These are phyloP conservation scores for Chytriomyces sp. DNA, from an alignment of 192 early-diverging fungal genomes.

Conservation along the genomic window DNA sequence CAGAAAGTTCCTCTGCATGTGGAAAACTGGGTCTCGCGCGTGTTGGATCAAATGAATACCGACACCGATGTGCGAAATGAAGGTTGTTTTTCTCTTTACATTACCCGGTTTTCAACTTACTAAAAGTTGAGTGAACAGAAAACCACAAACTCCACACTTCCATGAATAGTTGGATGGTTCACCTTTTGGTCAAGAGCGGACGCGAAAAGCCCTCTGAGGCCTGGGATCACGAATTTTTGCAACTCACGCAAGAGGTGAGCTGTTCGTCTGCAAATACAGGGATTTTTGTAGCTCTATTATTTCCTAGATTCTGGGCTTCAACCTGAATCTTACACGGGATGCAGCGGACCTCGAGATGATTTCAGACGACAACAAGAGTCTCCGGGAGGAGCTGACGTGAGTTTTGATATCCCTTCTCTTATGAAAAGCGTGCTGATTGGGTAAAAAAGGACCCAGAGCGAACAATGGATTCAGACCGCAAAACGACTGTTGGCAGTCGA, in stretches of 20 bases:
- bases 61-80: conserved; percentile 58
- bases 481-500: conserved; percentile 44
- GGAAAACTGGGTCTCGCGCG: conserved; percentile 51
- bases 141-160: conserved; percentile 59
- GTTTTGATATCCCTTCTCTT: not conserved
- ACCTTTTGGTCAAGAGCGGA: conserved; percentile 50
- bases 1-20: conserved; percentile 58
- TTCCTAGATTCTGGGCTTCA: conserved; percentile 46
- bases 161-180: conserved; percentile 58
- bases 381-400: conserved; percentile 32
- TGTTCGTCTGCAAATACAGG: not conserved
- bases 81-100: no score
- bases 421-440: not conserved
- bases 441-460: conserved; percentile 39
- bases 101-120: not conserved
- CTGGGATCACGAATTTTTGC: conserved; percentile 53
- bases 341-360: conserved; percentile 50
- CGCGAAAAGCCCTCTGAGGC: conserved; percentile 42
- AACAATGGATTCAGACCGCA: conserved; percentile 47
- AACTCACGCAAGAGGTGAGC: conserved; percentile 41
- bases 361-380: conserved; percentile 51
- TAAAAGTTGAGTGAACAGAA: conserved; percentile 30
- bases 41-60: conserved; percentile 59
- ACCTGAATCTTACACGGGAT: conserved; percentile 50
- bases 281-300: not conserved